Conservation (phyloP, 371 early-diverging fungal species). For the Circinella umbellata region DNA sequence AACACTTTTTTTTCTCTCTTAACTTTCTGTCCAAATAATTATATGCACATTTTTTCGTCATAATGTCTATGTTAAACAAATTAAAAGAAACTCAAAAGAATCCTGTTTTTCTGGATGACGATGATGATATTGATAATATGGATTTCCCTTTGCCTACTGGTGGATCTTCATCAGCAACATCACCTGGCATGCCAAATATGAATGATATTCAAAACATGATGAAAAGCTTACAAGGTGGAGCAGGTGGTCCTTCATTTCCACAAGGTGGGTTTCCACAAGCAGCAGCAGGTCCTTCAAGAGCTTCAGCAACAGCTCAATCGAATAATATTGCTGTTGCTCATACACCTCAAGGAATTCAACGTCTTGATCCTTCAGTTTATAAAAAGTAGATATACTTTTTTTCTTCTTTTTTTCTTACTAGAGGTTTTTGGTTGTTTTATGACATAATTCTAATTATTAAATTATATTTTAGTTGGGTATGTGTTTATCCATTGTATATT, state of each 20-base stretch:
- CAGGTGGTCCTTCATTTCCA: background rate
- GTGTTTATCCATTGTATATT: slow-evolving; percentile 72
- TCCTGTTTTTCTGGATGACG: slow-evolving; percentile 49
- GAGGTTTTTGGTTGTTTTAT: too few relatives aligned
- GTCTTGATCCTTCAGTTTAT: slow-evolving; percentile 44
- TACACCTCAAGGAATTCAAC: slow-evolving; percentile 41
- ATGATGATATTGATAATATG: slow-evolving; percentile 69
- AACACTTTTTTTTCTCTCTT: too few relatives aligned
- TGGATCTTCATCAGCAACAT: background rate
- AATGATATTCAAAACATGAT: slow-evolving; percentile 36
- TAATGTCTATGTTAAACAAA: slow-evolving; percentile 51
- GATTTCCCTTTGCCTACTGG: slow-evolving; percentile 30
- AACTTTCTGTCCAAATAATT: too few relatives aligned
- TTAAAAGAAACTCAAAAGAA: slow-evolving; percentile 47
- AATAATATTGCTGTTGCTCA: slow-evolving; percentile 36
- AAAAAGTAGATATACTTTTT: slow-evolving; percentile 36
- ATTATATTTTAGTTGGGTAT: slow-evolving; percentile 60
- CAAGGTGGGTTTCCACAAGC: too few relatives aligned
- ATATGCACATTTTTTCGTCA: background rate
- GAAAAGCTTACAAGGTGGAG: slow-evolving; percentile 17
- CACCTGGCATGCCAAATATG: slow-evolving; percentile 36
- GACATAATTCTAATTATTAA: background rate
- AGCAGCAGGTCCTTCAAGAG: slow-evolving; percentile 7
- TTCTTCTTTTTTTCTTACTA: background rate
- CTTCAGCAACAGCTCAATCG: background rate